Evolutionary conservation across 108 stramenopile species (phyloP).

Genomic region (Craspedostauros australis): DNA sequence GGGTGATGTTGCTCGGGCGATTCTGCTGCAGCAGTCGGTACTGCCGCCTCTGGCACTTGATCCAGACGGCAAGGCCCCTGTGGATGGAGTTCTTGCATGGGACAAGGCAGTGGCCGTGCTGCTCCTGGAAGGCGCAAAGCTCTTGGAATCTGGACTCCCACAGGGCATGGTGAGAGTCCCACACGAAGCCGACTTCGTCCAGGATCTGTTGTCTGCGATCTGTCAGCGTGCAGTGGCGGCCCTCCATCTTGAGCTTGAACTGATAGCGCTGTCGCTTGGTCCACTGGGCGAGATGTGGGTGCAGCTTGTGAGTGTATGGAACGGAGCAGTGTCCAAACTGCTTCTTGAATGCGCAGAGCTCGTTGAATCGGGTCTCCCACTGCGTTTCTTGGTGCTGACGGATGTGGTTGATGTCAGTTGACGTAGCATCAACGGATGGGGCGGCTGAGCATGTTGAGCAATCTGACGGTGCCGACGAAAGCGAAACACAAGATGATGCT

Average conservation of each 20-base stretch:
- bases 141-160: slow-evolving; percentile 29
- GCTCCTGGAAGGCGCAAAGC: slow-evolving; percentile 9
- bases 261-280: slow-evolving; percentile 33
- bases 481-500: too few relatives aligned
- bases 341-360: slow-evolving; percentile 18
- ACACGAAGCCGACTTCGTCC: slow-evolving; percentile 34
- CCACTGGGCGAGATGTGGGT: slow-evolving; percentile 13
- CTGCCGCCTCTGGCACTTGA: slow-evolving; percentile 3
- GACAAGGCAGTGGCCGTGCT: slow-evolving; percentile 34
- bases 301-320: slow-evolving; percentile 10
- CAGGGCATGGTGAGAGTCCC: slow-evolving; percentile 27
- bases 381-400: slow-evolving; percentile 12
- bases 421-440: too few relatives aligned
- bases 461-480: too few relatives aligned
- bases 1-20: neutral
- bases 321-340: slow-evolving; percentile 36
- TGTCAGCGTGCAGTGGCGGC: slow-evolving; percentile 32
- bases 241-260: slow-evolving; percentile 24
- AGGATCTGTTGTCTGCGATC: slow-evolving; percentile 30
- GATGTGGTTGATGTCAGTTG: too few relatives aligned
- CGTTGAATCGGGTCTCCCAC: slow-evolving; percentile 19
- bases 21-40: neutral
- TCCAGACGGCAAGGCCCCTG: too few relatives aligned
- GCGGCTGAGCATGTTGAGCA: too few relatives aligned
- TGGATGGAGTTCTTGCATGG: too few relatives aligned